A percentile compares a stretch with the other conserved stretches of the same genome.
These are phyloP conservation scores for Eudorina sp. DNA, from an alignment of 139 green algal species.

Conservation along the genomic window DNA sequence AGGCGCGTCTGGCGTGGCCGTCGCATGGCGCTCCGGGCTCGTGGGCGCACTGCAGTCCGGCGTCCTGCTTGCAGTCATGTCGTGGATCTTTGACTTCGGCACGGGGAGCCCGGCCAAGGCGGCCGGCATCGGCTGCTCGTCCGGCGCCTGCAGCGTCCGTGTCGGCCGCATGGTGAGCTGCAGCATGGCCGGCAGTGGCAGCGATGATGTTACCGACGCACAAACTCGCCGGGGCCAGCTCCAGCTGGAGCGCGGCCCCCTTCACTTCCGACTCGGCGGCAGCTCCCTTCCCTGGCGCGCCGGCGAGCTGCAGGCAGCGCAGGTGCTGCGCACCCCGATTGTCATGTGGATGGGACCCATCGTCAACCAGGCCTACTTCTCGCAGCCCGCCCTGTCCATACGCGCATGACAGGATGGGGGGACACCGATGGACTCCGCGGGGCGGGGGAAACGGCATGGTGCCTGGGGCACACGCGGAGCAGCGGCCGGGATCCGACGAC, in stretches of 20 bases:
- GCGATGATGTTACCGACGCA: not conserved
- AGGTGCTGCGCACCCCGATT: constrained; percentile 2
- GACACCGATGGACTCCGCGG: not conserved
- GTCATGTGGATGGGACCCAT: constrained; percentile 41
- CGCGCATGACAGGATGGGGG: not conserved
- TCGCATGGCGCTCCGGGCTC: not conserved
- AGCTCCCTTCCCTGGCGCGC: not conserved
- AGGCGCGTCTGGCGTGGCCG: constrained; percentile 64
- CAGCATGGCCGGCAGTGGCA: not conserved
- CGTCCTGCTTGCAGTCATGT: not conserved
- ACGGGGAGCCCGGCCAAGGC: constrained; percentile 17
- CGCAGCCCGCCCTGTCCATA: not conserved
- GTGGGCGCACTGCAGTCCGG: constrained; percentile 27
- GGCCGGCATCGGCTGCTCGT: not conserved
- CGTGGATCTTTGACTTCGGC: constrained; percentile 35
- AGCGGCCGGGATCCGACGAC: too few species aligned
- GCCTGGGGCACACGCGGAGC: too few species aligned
- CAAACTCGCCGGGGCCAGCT: not conserved
- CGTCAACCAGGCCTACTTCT: constrained; percentile 19
- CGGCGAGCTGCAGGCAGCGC: not conserved
- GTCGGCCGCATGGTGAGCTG: not conserved
- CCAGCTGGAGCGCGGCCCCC: not conserved
- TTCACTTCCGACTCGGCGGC: not conserved
- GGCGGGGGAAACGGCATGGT: too few species aligned
- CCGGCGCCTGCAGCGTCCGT: constrained; percentile 13